Evolutionary conservation across 176 grass and related monocot genomes (phyloP), one percentile per base, ranked within the genome.

Genomic region (Neostapfia colusana): DNA sequence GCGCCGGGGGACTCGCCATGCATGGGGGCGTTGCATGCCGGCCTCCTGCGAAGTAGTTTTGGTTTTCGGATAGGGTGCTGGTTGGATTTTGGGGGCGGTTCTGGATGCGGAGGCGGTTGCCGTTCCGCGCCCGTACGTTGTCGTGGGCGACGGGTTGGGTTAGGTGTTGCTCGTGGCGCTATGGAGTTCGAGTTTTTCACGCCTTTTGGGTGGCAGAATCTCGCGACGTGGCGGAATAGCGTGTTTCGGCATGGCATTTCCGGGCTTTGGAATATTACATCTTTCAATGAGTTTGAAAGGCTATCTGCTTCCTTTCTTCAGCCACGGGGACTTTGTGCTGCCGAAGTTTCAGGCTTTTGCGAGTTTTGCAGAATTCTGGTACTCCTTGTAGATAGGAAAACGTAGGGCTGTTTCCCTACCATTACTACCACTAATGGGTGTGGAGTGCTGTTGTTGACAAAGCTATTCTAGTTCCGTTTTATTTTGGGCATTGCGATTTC

Each of bases 121-220:
- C 71, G 37, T 70, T 70, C 63, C 75, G 46, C 48, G 76, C 70
- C 34, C 70, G 35, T 55, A 39, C 51, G 57, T 0, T 39, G 45
- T 82, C 67, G 66, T 28, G 69, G 26, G 64, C 15, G 63, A 69
- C 13, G 59, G 25, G 62, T 20, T n/a, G 26, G 38, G 27, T 73
- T 67, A 9, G 67, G 74, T 61, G 57, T 7, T 53, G 80, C 54
- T 74, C 67, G 55, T 75, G 37, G 36, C 16, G 45, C 56, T 40
- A 20, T 12, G 55, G 70, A 76, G 64, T 59, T 63, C 13, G 17
- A 54, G 80, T 88, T 70, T 64, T n/a, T 75, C 76, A 84, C 81
- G 76, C 57, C 48, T 65, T 84, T 88, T 40, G n/a, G 63, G 54
- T 64, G 86, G 36, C 34, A 69, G 81, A 80, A 84, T 88, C 75